Conservation (phyloP, 305 asterid species). For the Euphrasia arctica region DNA sequence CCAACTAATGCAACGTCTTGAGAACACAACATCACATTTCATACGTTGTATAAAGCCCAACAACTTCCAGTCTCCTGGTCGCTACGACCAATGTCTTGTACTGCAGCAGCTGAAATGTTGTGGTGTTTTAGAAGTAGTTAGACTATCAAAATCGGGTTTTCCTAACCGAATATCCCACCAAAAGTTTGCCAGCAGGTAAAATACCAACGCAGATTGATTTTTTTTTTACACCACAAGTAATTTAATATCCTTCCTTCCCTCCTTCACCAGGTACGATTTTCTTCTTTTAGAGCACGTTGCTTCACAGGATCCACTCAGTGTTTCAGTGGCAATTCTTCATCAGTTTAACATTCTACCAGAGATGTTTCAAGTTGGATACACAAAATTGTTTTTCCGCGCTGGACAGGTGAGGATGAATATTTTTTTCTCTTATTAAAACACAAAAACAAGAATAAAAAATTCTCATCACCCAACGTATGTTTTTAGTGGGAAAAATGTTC, state of each 20-base stretch:
- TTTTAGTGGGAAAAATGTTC: not conserved
- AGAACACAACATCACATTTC: constrained; percentile 95
- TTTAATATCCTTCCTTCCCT: constrained; percentile 26
- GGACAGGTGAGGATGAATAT: constrained; percentile 71
- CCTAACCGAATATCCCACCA: constrained; percentile 98
- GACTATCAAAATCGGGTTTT: constrained; percentile 97
- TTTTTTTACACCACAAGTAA: not conserved
- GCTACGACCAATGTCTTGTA: constrained; percentile 80
- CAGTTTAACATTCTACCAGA: constrained; percentile 97
- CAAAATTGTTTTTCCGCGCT: constrained; percentile 93
- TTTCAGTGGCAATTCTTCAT: constrained; percentile 95
- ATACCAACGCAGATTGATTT: not conserved
- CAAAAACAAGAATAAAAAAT: too few species aligned
- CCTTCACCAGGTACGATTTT: constrained; percentile 78
- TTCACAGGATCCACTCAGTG: constrained; percentile 93
- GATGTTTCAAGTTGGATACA: constrained; percentile 99
- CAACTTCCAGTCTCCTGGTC: constrained; percentile 85
- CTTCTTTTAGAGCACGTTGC: constrained; percentile 91
- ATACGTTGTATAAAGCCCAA: constrained; percentile 99
- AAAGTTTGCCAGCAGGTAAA: constrained; percentile 91
- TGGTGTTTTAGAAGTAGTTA: constrained; percentile 97
- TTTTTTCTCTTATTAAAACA: too few species aligned
- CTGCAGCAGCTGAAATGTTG: constrained; percentile 95
- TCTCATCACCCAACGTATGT: too few species aligned
- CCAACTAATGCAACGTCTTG: constrained; percentile 95